Evolutionary conservation across 192 early-diverging fungal genomes (phyloP).

Genomic region (Coemansia sp.): DNA sequence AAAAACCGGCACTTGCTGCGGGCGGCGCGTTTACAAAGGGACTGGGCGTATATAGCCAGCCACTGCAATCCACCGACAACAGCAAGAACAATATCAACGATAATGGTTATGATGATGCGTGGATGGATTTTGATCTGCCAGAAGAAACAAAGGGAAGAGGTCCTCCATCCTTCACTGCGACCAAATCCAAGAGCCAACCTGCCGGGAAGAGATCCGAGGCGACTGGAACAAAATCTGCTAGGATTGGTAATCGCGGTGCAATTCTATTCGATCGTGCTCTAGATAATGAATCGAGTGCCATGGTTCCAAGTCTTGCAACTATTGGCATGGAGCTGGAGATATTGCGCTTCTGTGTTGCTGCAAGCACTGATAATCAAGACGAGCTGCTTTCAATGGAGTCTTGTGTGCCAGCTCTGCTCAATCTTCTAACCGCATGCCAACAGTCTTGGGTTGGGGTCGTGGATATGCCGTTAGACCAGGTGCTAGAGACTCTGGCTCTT

Average conservation of each 20-base stretch:
- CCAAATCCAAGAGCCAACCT: neutral
- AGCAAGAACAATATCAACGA: conserved; percentile 6
- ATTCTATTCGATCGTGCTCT: neutral
- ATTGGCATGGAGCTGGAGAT: conserved; percentile 43
- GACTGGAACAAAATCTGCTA: neutral
- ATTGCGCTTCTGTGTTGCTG: conserved; percentile 43
- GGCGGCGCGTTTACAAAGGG: neutral
- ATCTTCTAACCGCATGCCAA: conserved; percentile 33
- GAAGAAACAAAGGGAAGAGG: conserved; percentile 20
- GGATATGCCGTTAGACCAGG: neutral
- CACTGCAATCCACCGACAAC: neutral
- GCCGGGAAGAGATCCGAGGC: neutral
- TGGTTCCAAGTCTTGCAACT: conserved; percentile 21
- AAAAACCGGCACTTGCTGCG: neutral
- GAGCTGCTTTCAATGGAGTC: conserved; percentile 30
- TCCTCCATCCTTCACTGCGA: neutral
- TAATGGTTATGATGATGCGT: conserved; percentile 18
- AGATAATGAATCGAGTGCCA: conserved; percentile 14
- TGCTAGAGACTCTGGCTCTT: conserved; percentile 35
- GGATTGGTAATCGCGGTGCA: neutral
- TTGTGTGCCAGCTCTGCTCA: conserved; percentile 25
- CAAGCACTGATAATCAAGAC: conserved; percentile 35
- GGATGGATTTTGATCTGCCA: conserved; percentile 53
- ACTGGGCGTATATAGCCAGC: neutral
- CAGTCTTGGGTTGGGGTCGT: conserved; percentile 4